Percentiles rank a stretch among this genome's conserved stretches.
Evolutionary conservation across 768 basidiomycete genomes (phyloP).

Genomic region (Sarcodon aspratus): DNA sequence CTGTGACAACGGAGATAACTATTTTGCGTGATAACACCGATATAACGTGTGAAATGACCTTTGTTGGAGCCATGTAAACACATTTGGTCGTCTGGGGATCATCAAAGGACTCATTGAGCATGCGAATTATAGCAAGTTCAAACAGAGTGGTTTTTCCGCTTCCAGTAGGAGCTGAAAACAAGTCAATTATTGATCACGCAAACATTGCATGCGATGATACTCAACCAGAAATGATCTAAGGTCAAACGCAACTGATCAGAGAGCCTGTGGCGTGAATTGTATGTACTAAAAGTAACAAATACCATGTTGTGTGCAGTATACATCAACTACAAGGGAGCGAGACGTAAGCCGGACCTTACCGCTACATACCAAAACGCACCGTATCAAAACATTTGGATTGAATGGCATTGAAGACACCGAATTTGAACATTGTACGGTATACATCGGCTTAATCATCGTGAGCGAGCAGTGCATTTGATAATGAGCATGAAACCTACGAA

Average conservation of each 20-base stretch:
- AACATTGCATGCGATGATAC: too few species aligned
- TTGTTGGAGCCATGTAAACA: slow-evolving; percentile 91
- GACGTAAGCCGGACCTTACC: background rate
- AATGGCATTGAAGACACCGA: slow-evolving; percentile 84
- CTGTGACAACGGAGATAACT: slow-evolving; percentile 22
- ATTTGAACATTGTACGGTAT: slow-evolving; percentile 76
- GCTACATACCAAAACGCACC: slow-evolving; percentile 28
- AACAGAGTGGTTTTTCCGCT: slow-evolving; percentile 95
- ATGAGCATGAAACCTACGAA: slow-evolving; percentile 37
- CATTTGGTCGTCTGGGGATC: slow-evolving; percentile 40
- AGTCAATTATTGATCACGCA: background rate
- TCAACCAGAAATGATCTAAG: too few species aligned
- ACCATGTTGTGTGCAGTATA: slow-evolving; percentile 58
- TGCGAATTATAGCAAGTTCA: slow-evolving; percentile 77
- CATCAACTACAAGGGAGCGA: slow-evolving; percentile 33
- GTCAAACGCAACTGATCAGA: background rate
- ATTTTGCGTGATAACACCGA: background rate
- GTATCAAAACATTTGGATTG: slow-evolving; percentile 76
- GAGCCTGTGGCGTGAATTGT: slow-evolving; percentile 4
- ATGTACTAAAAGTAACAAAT: slow-evolving; percentile 4
- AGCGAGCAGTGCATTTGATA: background rate
- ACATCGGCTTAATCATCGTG: slow-evolving; percentile 50
- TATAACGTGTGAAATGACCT: slow-evolving; percentile 30
- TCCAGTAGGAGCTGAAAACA: slow-evolving; percentile 73
- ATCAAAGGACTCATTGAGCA: slow-evolving; percentile 36